Evolutionary conservation across 2,329 filamentous ascomycete genomes (phyloP).

Genomic region (Leptodontidium sp.): DNA sequence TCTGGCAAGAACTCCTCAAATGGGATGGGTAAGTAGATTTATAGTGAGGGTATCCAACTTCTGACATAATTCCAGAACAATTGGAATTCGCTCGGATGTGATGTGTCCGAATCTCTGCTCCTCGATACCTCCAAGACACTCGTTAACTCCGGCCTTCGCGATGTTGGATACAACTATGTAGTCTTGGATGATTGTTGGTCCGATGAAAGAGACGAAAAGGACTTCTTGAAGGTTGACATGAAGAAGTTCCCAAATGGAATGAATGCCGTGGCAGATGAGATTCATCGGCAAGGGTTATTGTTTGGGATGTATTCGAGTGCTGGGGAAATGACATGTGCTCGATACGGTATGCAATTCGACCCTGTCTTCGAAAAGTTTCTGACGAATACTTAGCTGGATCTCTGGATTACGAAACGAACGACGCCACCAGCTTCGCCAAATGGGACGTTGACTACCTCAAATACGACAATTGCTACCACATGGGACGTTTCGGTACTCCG

Average conservation of each 20-base stretch:
- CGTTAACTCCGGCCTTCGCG: slow-evolving; percentile 56
- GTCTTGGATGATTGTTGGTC: slow-evolving; percentile 61
- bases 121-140: slow-evolving; percentile 55
- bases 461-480: slow-evolving; percentile 64
- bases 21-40: slow-evolving; percentile 49
- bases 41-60: neutral
- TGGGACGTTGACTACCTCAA: slow-evolving; percentile 61
- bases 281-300: slow-evolving; percentile 50
- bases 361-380: neutral
- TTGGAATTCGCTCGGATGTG: slow-evolving; percentile 61
- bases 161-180: slow-evolving; percentile 63
- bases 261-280: slow-evolving; percentile 49
- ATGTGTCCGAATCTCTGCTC: slow-evolving; percentile 57
- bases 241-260: slow-evolving; percentile 53
- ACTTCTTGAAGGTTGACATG: slow-evolving; percentile 47
- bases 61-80: slow-evolving; percentile 33
- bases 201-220: slow-evolving; percentile 46
- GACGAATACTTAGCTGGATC: slow-evolving; percentile 34
- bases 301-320: slow-evolving; percentile 52
- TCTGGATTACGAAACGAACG: slow-evolving; percentile 53
- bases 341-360: slow-evolving; percentile 31
- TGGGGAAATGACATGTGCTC: slow-evolving; percentile 46
- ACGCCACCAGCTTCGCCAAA: slow-evolving; percentile 58
- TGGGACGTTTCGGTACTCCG: slow-evolving; percentile 54
- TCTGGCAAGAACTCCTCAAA: slow-evolving; percentile 47